These are phyloP conservation scores for Tylopilus balloui DNA, from an alignment of 768 basidiomycete species.

Conservation along the genomic window DNA sequence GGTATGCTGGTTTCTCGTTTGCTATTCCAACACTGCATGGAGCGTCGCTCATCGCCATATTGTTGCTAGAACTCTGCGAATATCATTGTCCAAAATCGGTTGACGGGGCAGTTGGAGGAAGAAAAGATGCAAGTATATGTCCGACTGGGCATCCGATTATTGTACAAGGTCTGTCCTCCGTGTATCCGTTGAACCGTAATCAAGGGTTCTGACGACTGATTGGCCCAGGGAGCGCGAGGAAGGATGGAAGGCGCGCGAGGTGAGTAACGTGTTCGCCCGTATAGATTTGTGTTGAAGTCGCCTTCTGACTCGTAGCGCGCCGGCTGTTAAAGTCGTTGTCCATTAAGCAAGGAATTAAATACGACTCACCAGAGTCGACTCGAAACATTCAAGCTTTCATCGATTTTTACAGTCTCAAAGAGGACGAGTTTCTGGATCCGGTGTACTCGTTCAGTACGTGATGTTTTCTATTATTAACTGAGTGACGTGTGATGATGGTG, in stretches of 20 bases:
- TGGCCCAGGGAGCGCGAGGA: slow-evolving; percentile 65
- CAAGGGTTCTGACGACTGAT: not conserved
- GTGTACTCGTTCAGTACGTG: slow-evolving; percentile 74
- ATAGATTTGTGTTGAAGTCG: not conserved
- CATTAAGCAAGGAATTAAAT: slow-evolving; percentile 92
- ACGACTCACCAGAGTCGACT: slow-evolving; percentile 80
- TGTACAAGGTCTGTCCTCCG: slow-evolving; percentile 64
- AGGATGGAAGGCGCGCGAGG: slow-evolving; percentile 88
- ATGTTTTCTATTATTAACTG: not conserved
- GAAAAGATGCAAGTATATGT: slow-evolving; percentile 99
- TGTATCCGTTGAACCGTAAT: not conserved
- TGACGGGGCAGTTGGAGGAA: slow-evolving; percentile 89
- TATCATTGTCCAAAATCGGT: slow-evolving; percentile 93
- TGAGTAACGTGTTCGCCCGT: slow-evolving; percentile 30
- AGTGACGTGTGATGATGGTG: not conserved
- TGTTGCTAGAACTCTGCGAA: slow-evolving; percentile 83
- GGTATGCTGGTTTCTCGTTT: slow-evolving; percentile 37
- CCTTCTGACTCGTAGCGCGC: slow-evolving; percentile 48
- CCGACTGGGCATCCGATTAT: slow-evolving; percentile 81
- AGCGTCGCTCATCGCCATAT: not conserved
- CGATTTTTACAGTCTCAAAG: slow-evolving; percentile 81
- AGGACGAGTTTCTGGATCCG: slow-evolving; percentile 80
- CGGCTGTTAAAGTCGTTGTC: slow-evolving; percentile 85
- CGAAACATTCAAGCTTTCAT: slow-evolving; percentile 85
- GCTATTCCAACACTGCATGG: not conserved